phyloP scores from a whole-genome alignment of 139 green algal genomes.

The Coelastrella sp. region DNA sequence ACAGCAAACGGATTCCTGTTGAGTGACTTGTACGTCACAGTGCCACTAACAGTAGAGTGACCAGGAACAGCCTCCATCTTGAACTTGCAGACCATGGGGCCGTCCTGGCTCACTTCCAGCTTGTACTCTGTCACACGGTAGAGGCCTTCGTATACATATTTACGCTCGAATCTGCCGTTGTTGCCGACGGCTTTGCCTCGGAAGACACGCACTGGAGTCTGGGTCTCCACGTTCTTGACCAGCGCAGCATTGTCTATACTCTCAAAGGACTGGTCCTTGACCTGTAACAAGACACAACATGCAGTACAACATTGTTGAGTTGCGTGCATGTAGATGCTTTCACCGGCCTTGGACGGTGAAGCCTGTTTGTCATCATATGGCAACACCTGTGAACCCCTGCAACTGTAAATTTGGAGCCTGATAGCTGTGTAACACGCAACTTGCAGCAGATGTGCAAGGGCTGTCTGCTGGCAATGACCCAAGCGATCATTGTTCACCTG shows the following conservation, averaged over 20 bases:
- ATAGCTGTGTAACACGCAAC: no score
- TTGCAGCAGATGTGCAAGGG: no score
- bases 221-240: constrained; percentile 4
- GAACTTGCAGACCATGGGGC: constrained; percentile 33
- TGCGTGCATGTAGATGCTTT: no score
- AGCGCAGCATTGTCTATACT: constrained; percentile 60
- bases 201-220: constrained; percentile 65
- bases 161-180: constrained; percentile 22
- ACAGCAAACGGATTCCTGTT: not conserved
- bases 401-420: no score
- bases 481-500: no score
- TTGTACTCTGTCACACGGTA: constrained; percentile 56
- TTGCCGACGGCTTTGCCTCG: constrained; percentile 23
- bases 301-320: no score
- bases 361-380: no score
- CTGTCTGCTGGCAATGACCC: no score
- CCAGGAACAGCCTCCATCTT: constrained; percentile 40
- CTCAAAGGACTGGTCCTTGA: constrained; percentile 16
- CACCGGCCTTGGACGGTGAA: no score
- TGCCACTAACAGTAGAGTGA: constrained; percentile 30
- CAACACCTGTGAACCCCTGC: no score
- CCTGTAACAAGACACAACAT: not conserved
- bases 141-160: constrained; percentile 71
- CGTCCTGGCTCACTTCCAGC: constrained; percentile 35
- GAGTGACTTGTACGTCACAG: not conserved